phyloP scores from a whole-genome alignment of 768 basidiomycete species.

The Leccinum disarticulatum region DNA sequence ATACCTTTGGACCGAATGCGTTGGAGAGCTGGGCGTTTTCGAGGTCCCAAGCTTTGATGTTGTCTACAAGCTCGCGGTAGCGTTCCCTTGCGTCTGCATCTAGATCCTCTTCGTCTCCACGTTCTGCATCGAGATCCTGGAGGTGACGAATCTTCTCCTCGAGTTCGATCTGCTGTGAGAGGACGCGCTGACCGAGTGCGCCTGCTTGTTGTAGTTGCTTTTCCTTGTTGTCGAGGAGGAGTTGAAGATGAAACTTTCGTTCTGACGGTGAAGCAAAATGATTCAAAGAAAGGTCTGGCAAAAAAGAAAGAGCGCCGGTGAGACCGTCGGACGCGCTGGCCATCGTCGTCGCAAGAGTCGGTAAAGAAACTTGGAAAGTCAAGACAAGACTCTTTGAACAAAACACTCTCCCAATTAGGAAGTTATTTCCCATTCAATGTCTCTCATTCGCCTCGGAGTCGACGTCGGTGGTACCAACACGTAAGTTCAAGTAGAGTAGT shows the following conservation, averaged over 20 bases:
- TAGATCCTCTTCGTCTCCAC: conserved; percentile 60
- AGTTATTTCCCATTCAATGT: conserved; percentile 8
- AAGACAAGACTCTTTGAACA: background rate
- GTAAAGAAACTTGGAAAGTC: background rate
- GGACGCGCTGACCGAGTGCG: conserved; percentile 89
- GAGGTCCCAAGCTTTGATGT: conserved; percentile 71
- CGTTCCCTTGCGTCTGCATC: conserved; percentile 68
- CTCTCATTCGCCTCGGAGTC: conserved; percentile 30
- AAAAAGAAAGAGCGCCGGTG: conserved; percentile 30
- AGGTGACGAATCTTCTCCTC: conserved; percentile 85
- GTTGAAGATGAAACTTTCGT: conserved; percentile 61
- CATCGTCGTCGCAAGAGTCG: conserved; percentile 30
- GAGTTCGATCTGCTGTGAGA: conserved; percentile 90
- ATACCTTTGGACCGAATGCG: conserved; percentile 65
- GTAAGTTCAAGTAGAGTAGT: no score
- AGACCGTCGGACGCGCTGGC: conserved; percentile 40
- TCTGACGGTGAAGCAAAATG: conserved; percentile 53
- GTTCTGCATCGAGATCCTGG: conserved; percentile 67
- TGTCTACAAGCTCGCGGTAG: conserved; percentile 75
- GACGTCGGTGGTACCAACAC: conserved; percentile 38
- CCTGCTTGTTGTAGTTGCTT: conserved; percentile 90
- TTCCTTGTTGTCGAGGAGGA: conserved; percentile 86
- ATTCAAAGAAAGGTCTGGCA: conserved; percentile 43
- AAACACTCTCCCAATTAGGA: conserved; percentile 2
- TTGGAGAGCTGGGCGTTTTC: conserved; percentile 77